Base-by-base conservation (phyloP, 345 rosid genomes). In the Geranium rotundifolium region DNA sequence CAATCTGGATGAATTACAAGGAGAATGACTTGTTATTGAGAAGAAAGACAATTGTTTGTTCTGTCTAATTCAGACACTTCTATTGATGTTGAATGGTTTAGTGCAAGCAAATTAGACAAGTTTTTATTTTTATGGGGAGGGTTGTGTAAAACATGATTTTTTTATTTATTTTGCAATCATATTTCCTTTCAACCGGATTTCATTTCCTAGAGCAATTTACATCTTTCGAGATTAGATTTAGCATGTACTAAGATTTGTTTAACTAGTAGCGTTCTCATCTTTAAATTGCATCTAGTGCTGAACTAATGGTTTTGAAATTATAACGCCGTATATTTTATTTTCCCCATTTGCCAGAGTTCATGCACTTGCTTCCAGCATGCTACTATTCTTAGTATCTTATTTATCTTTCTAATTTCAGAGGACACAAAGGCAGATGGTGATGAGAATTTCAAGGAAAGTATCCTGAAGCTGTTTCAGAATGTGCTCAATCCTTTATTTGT, bases 371-470 rank as follows among this genome's bases (percentile, higher is more conserved):
- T 54, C 8, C 1, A 54, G 15, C 57, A 10, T 54, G 18, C 17
- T 4, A 54, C 19, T 5, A 16, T 49, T 34, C 65, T 70, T 54
- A 12, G 30, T 7, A 56, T 10, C 60, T 64, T 17, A 65, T 60
- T 60, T 57, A 58, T 64, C 64, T 71, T 41, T 67, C 63, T 56
- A 59, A 71, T 79, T 70, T 73, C 86, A 87, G 98, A 87, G 62
- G 82, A 89, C 17, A 83, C 95, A 4, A 82, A 86, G 1, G 66
- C 88, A 39, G 84, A 73, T 20, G 91, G 80, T 37, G 74, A 73
- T 0, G 76, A 76, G 64, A 82, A 72, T 71, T 60, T 76, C 41
- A 82, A 84, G 63, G 84, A 84, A 60, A 60, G 68, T 69, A 78
- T 85, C 71, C 62, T 62, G 66, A 84, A 71, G 67, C 66, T 73